These are phyloP conservation scores for Botrytis elliptica DNA, from an alignment of 2,329 filamentous ascomycete species.

Conservation along the genomic window DNA sequence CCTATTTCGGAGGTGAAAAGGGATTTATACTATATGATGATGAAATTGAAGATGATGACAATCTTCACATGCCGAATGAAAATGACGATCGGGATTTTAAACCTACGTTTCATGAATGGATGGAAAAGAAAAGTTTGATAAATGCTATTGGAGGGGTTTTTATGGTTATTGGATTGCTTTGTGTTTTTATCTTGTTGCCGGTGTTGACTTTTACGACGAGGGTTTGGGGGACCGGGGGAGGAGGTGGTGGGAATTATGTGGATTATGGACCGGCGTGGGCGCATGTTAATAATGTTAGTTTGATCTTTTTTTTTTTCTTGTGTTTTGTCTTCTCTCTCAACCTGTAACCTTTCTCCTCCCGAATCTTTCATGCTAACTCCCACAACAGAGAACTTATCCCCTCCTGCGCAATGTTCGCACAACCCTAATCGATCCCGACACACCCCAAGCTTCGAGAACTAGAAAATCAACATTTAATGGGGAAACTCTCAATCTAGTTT, in stretches of 20 bases:
- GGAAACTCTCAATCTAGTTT: slow-evolving; percentile 49
- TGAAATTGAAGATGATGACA: slow-evolving; percentile 53
- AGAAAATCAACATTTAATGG: slow-evolving; percentile 46
- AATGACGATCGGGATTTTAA: slow-evolving; percentile 48
- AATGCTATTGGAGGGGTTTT: slow-evolving; percentile 43
- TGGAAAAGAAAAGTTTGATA: slow-evolving; percentile 44
- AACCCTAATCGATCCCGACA: slow-evolving; percentile 52
- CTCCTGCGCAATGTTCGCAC: slow-evolving; percentile 49
- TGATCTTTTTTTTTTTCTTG: background rate
- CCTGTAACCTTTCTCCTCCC: too few species aligned
- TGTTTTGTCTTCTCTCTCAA: background rate
- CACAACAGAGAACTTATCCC: slow-evolving; percentile 41
- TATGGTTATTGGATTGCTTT: slow-evolving; percentile 48
- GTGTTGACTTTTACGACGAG: slow-evolving; percentile 46
- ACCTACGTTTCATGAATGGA: slow-evolving; percentile 46
- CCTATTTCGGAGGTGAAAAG: slow-evolving; percentile 43
- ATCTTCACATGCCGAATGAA: slow-evolving; percentile 52
- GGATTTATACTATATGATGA: slow-evolving; percentile 47
- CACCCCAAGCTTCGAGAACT: slow-evolving; percentile 47
- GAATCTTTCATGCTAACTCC: too few species aligned
- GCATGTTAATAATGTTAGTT: slow-evolving; percentile 44
- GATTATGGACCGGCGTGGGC: slow-evolving; percentile 42
- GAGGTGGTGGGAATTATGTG: background rate
- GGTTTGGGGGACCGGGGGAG: slow-evolving; percentile 9
- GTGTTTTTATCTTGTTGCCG: slow-evolving; percentile 51